Evolutionary conservation across 768 basidiomycete species (phyloP), one percentile per base, ranked within the genome.

Genomic region (Collybiopsis luxurians): DNA sequence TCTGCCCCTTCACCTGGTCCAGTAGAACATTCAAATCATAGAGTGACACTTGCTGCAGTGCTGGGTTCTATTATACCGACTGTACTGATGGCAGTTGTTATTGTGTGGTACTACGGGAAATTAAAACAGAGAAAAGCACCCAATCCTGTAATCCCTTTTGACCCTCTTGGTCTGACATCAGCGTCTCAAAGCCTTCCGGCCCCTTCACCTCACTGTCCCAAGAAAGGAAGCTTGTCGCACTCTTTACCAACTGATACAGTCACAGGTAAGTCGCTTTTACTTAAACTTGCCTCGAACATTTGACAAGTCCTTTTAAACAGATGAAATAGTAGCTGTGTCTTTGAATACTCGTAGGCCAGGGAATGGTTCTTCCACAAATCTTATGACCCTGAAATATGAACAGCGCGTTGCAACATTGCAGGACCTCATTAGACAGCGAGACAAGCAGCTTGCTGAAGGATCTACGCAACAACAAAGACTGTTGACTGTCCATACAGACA

Each of bases 401-500:
- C 53, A 54, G 19, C 53, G 43, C 4, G 28, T 54, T n/a, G 24
- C n/a, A 21, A 24, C 30, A 6, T 13, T 54, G 26, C 53, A 27
- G 19, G 43, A 38, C 4, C 26, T 31, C 24, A 43, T 45, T 7
- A 9, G 23, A 26, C 27, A 26, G 5, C 39, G 53, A 4, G 53
- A 45, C 19, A 12, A 26, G 7, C 40, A 31, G 53, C 19, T 43
- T 6, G 40, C 53, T 15, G 53, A 45, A 23, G 43, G 43, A 13
- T 43, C 27, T 19, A 24, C 17, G 13, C 53, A 54, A 19, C 43
- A 43, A 45, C 19, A 43, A 9, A 54, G 53, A 17, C 5, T 21
- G 19, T 39, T 39, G 19, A 51, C 50, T 9, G 53, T 54, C 15
- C 53, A 54, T 44, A 54, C 42, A 31, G 53, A 54, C 31, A 54